A percentile compares a stretch with the other conserved stretches of the same genome.
These are phyloP conservation scores for Arabidopsis suecica DNA, from an alignment of 345 rosid species.

Conservation along the genomic window DNA sequence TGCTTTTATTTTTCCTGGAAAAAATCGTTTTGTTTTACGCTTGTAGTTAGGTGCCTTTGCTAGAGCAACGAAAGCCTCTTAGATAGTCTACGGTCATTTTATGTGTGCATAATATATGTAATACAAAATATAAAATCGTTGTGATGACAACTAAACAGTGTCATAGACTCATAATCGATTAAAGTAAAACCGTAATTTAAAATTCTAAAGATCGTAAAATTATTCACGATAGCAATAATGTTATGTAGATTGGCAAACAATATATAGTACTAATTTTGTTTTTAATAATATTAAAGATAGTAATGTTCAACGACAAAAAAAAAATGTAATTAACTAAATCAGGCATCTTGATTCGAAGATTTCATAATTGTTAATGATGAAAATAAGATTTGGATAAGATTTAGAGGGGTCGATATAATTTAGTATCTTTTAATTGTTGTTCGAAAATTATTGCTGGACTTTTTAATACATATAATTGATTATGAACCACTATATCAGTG, in stretches of 20 bases:
- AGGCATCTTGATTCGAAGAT: slow-evolving; percentile 23
- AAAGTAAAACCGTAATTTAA: background rate
- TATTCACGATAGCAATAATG: background rate
- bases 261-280: background rate
- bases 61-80: background rate
- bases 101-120: background rate
- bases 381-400: slow-evolving; percentile 40
- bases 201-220: background rate
- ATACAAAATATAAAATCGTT: background rate
- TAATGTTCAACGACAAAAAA: slow-evolving; percentile 5
- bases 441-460: slow-evolving; percentile 23
- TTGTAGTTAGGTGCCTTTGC: background rate
- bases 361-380: slow-evolving; percentile 40
- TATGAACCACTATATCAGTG: background rate
- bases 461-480: background rate
- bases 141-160: background rate
- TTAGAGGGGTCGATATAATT: slow-evolving; percentile 41
- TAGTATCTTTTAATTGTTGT: slow-evolving; percentile 30
- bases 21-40: background rate
- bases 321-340: slow-evolving; percentile 22
- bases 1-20: background rate
- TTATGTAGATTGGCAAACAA: slow-evolving; percentile 10
- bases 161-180: background rate
- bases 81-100: background rate
- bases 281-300: slow-evolving; percentile 13